Base-by-base conservation (phyloP, 75 land plant species). In the Cupressus sempervirens region DNA sequence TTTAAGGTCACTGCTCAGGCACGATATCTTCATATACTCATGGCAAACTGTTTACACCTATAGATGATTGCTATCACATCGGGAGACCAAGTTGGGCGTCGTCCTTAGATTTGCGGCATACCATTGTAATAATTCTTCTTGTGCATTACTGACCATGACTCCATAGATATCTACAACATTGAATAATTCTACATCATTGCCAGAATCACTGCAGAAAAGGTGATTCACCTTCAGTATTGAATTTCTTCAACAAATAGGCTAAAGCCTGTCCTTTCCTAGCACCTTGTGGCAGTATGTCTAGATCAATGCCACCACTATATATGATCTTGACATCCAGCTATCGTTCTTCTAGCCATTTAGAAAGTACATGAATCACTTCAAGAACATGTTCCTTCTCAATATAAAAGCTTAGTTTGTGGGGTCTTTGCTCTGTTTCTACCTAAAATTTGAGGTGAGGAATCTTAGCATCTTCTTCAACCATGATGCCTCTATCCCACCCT, bases 221-320 rank as follows among this genome's bases (percentile, higher is more conserved):
- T 34, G 87, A 48, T 79, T 90, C 94, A 40, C 94, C 97, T 52
- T 92, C 92, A 12, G 90, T 41, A 53, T 89, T 91, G 74, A 98
- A 91, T 81, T 96, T 98, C 41, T 91, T 93, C 36, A 92, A 90
- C 82, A 96, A 82, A 87, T 98, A 98, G 40, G 97, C 96, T 73
- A 98, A 93, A 80, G 99, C 99, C 84, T 96, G 94, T 38, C 99
- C 99, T 89, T 98, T 98, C 5, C 99, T 97, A 76, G 99, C 99
- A 88, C 94, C 97, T 87, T 93, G 89, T 18, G 99, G 96, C 43
- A 98, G 92, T 77, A 98, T 87, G 73, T 98, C 99, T 72, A 98
- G 85, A 84, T 94, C 98, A 84, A 93, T 87, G 14, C 99, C 99
- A 40, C 98, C 96, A 90, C 99, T 98, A 86, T 98, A 96, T 11